Conservation (phyloP, 768 basidiomycete species). For the Termitomyces sp. region DNA sequence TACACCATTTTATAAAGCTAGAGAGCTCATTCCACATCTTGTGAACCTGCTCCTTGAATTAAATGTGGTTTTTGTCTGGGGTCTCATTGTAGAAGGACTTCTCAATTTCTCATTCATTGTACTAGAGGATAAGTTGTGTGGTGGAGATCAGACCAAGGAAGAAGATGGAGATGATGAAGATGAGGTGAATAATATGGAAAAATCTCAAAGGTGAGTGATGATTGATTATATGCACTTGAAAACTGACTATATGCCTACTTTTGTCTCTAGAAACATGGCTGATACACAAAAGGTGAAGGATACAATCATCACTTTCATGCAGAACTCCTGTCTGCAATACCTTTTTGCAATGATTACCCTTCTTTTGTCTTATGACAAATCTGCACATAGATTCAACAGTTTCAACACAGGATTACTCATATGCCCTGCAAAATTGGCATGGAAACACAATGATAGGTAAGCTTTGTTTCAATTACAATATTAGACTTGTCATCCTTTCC, state of each 20-base stretch:
- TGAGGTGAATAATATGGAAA: background rate
- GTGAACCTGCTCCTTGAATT: too few species aligned
- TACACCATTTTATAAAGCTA: too few species aligned
- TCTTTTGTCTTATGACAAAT: background rate
- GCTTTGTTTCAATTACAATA: too few species aligned
- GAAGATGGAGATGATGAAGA: too few species aligned
- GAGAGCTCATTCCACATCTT: too few species aligned
- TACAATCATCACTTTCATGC: background rate
- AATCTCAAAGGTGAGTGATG: background rate
- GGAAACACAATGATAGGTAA: background rate
- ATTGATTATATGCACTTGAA: background rate
- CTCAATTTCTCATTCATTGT: too few species aligned
- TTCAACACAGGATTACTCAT: background rate
- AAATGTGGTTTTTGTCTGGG: too few species aligned
- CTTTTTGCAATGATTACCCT: background rate
- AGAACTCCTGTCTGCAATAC: background rate
- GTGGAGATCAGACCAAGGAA: background rate
- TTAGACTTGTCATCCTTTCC: too few species aligned
- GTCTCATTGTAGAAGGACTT: too few species aligned
- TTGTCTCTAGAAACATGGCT: background rate
- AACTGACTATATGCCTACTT: background rate
- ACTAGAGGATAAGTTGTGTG: too few species aligned
- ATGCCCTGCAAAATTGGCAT: background rate
- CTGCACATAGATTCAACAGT: background rate
- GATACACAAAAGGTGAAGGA: background rate